Conservation (phyloP, 2,329 filamentous ascomycete species). For the Aspergillus spinulosporus region DNA sequence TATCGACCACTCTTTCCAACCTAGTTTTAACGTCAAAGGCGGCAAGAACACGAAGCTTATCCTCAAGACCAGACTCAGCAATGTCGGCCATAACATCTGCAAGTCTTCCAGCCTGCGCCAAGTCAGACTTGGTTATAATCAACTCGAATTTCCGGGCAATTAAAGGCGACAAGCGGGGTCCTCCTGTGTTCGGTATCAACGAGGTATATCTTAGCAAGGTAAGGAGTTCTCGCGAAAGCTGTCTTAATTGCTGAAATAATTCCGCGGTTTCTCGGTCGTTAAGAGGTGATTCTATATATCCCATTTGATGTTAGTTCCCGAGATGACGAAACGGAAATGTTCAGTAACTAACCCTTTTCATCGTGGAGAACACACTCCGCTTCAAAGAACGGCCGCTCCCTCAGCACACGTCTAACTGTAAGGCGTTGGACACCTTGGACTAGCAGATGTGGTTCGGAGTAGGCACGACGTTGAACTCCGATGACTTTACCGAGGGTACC, state of each 20-base stretch:
- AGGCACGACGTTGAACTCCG: conserved; percentile 72
- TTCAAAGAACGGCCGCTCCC: conserved; percentile 84
- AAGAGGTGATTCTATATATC: conserved; percentile 36
- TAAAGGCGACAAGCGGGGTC: conserved; percentile 73
- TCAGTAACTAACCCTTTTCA: conserved; percentile 60
- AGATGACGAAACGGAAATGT: too few species aligned
- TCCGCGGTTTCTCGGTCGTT: conserved; percentile 66
- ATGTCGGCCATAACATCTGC: conserved; percentile 98
- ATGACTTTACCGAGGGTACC: conserved; percentile 79
- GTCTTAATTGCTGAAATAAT: conserved; percentile 77
- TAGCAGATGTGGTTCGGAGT: conserved; percentile 75
- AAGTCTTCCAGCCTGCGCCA: conserved; percentile 77
- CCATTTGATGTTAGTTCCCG: conserved; percentile 1
- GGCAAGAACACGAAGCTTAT: conserved; percentile 85
- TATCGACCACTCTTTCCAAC: conserved; percentile 76
- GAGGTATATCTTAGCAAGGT: conserved; percentile 81
- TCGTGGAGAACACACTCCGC: conserved; percentile 71
- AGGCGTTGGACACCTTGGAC: conserved; percentile 84
- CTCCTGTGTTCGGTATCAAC: conserved; percentile 71
- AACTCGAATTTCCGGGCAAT: conserved; percentile 82
- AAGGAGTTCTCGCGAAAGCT: conserved; percentile 81
- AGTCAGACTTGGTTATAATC: conserved; percentile 79
- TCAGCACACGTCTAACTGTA: conserved; percentile 69
- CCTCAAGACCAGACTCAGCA: conserved; percentile 81
- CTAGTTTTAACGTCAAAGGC: conserved; percentile 75